These are phyloP conservation scores for Stylosanthes scabra DNA, from an alignment of 331 rosid genomes.

Conservation along the genomic window DNA sequence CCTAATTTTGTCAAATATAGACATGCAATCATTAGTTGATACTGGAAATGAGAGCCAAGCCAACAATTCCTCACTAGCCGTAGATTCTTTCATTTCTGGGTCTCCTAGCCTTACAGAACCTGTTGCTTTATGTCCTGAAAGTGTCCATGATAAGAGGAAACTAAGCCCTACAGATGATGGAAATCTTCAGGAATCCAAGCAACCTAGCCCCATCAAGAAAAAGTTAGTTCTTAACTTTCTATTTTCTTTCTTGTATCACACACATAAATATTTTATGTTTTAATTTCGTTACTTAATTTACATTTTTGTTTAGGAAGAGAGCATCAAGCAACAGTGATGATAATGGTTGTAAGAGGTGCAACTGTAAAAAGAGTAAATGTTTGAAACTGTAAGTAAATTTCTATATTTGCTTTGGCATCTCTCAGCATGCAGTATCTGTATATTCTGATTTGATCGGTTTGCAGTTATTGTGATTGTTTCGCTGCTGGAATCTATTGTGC, in stretches of 20 bases:
- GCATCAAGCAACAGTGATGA: slow-evolving; percentile 34
- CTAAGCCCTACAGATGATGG: slow-evolving; percentile 32
- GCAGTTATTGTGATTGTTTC: slow-evolving; percentile 85
- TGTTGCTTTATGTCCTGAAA: slow-evolving; percentile 11
- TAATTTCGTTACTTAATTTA: slow-evolving; percentile 22
- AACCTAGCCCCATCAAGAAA: slow-evolving; percentile 53
- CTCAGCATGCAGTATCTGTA: not conserved
- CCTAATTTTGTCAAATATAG: slow-evolving; percentile 29
- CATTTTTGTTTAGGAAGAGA: slow-evolving; percentile 55
- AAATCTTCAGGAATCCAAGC: slow-evolving; percentile 44
- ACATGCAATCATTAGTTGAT: slow-evolving; percentile 38
- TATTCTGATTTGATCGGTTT: slow-evolving; percentile 33
- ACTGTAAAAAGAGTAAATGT: slow-evolving; percentile 75
- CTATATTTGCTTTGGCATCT: slow-evolving; percentile 16
- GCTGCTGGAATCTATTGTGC: slow-evolving; percentile 63
- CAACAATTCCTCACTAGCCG: slow-evolving; percentile 31
- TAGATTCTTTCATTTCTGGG: slow-evolving; percentile 42
- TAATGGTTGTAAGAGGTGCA: slow-evolving; percentile 63
- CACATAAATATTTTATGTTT: not conserved
- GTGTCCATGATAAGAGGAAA: slow-evolving; percentile 42
- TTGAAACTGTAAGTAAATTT: slow-evolving; percentile 74
- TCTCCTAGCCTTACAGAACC: slow-evolving; percentile 39
- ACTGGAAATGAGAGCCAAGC: slow-evolving; percentile 44
- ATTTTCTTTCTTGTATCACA: slow-evolving; percentile 18
- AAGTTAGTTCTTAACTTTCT: slow-evolving; percentile 48